Evolutionary conservation across 768 basidiomycete species (phyloP), one percentile per base, ranked within the genome.

Genomic region (Gymnopilus junonius): DNA sequence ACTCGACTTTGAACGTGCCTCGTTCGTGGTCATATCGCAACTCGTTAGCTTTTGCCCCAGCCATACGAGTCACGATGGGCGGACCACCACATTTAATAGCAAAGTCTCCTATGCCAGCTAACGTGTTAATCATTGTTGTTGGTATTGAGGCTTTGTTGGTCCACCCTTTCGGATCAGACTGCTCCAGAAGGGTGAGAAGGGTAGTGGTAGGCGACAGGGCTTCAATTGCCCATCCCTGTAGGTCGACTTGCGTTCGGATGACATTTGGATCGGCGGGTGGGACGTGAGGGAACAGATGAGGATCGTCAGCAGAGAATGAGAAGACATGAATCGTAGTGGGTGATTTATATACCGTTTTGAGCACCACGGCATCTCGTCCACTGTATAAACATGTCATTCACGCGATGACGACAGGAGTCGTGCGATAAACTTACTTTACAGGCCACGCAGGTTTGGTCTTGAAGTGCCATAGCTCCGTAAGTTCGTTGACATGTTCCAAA

Each of bases 171-270:
- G 95, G 95, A 74, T 99, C 97, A 11, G 94, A 95, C 75, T 99
- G 97, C 71, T 99, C 97, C 4, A 99, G 84, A 1, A 99, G 80
- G 0, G 95, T 97, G 64, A 99, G 87, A 11, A 93, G 86, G 0
- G 96, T 97, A 1, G 97, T 99, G 2, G 88, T 98, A 0, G 97
- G 97, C 0, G 96, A 98, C 8, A 99, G 81, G 0, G 92, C 86
- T 75, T 99, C 97, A 68, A 99, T 95, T 0, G 97, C 93, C 93
- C 96, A 99, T 50, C 97, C 97, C 77, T 95, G 95, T n/a, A 99
- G 81, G 73, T 97, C 95, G n/a, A 97, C 90, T 74, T 99, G 96
- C 0, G 93, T 94, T 7, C 96, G 91, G 64, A 97, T 97, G 54
- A 91, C 84, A 67, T 85, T 91, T 0, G 91, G 88, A 53, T 92